Evolutionary conservation across 2,329 filamentous ascomycete genomes (phyloP).

Genomic region (Aspergillus fischeri): DNA sequence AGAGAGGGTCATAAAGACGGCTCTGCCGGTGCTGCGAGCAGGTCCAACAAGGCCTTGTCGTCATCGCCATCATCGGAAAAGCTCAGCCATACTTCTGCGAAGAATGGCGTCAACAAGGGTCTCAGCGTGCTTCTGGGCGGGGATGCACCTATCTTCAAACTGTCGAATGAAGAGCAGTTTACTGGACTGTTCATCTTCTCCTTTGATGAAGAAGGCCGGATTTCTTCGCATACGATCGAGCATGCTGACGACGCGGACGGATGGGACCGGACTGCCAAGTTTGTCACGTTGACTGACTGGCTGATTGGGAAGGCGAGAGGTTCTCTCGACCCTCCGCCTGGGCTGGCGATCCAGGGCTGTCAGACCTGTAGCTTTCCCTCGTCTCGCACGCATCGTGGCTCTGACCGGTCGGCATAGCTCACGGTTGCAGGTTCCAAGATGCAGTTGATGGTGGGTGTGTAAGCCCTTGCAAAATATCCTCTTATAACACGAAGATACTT

Average conservation of each 20-base stretch:
- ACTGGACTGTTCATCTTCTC: conserved; percentile 92
- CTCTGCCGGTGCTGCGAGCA: not conserved
- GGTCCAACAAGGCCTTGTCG: not conserved
- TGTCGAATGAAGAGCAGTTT: conserved; percentile 69
- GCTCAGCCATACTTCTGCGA: conserved; percentile 19
- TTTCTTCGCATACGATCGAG: conserved; percentile 88
- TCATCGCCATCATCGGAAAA: conserved; percentile 7
- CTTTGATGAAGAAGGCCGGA: conserved; percentile 81
- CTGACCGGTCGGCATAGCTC: not conserved
- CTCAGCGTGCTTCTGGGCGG: conserved; percentile 49
- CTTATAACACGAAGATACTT: not conserved
- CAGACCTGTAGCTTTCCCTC: conserved; percentile 2
- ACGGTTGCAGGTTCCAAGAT: not conserved
- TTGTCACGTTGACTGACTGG: conserved; percentile 94
- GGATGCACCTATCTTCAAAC: conserved; percentile 46
- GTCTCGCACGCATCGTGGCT: not conserved
- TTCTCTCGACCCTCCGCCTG: conserved; percentile 29
- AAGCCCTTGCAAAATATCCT: not conserved
- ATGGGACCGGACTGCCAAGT: conserved; percentile 78
- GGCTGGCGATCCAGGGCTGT: conserved; percentile 26
- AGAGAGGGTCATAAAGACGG: conserved; percentile 16
- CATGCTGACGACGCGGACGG: conserved; percentile 79
- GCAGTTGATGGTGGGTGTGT: not conserved
- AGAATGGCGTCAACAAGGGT: conserved; percentile 35
- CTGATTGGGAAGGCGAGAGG: conserved; percentile 72